These are phyloP conservation scores for Penicillium bovifimosum DNA, from an alignment of 495 filamentous ascomycete genomes.

Conservation along the genomic window DNA sequence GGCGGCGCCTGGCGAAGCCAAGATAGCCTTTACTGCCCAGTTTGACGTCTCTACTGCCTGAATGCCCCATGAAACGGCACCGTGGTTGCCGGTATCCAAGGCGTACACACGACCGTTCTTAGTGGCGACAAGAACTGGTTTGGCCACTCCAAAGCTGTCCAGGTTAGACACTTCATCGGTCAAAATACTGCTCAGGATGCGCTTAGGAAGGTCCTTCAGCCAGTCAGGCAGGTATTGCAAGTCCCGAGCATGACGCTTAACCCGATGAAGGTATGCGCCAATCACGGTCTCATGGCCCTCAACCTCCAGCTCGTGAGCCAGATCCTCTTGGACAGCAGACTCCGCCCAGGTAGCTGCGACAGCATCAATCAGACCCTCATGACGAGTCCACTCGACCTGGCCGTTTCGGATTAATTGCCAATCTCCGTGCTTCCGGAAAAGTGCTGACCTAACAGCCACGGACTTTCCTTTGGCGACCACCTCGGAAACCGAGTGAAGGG, in stretches of 20 bases:
- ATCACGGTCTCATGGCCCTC: constrained; percentile 78
- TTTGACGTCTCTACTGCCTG: constrained; percentile 52
- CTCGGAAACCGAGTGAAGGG: constrained; percentile 71
- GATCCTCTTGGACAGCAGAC: constrained; percentile 56
- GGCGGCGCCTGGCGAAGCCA: constrained; percentile 51
- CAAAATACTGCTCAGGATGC: constrained; percentile 64
- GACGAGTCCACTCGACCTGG: constrained; percentile 69
- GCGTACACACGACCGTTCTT: constrained; percentile 71
- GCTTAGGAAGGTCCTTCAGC: constrained; percentile 57
- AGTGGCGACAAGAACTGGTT: constrained; percentile 76
- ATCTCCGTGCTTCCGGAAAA: constrained; percentile 65
- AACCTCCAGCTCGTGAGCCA: constrained; percentile 74
- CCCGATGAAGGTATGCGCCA: constrained; percentile 79
- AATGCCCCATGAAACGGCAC: constrained; percentile 68
- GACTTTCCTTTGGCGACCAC: constrained; percentile 61
- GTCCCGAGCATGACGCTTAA: constrained; percentile 75
- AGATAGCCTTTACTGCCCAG: constrained; percentile 67
- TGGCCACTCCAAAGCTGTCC: constrained; percentile 84
- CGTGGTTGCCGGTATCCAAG: constrained; percentile 70
- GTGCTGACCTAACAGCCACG: constrained; percentile 72
- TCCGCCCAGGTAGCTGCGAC: constrained; percentile 77
- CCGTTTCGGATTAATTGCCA: constrained; percentile 83
- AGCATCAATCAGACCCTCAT: constrained; percentile 71
- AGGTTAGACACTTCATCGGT: constrained; percentile 53
- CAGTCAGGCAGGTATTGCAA: constrained; percentile 74